Evolutionary conservation across 208 protist species (phyloP).

Genomic region (Blastocrithidia nonstop): DNA sequence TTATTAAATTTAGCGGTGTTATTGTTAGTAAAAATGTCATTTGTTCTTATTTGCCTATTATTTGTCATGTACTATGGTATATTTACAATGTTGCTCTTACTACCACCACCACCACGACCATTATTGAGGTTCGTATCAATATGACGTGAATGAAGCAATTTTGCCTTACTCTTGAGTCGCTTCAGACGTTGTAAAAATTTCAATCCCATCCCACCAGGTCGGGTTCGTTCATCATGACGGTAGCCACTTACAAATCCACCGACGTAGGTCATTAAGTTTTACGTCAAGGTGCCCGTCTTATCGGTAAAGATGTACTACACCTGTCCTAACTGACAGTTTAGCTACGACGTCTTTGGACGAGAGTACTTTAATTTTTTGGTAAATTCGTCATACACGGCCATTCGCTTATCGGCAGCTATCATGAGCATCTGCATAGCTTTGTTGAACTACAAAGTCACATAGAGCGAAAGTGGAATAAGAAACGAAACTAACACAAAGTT

Average conservation of each 20-base stretch:
- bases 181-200: slow-evolving; percentile 19
- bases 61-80: too few relatives aligned
- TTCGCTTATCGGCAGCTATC: slow-evolving; percentile 52
- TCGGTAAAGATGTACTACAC: slow-evolving; percentile 85
- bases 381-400: slow-evolving; percentile 59
- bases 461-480: slow-evolving; percentile 79
- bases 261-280: slow-evolving; percentile 82
- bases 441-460: slow-evolving; percentile 79
- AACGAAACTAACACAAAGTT: slow-evolving; percentile 76
- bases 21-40: too few relatives aligned
- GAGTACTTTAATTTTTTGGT: slow-evolving; percentile 25
- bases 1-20: too few relatives aligned
- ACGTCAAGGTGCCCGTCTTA: slow-evolving; percentile 84
- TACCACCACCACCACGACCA: too few relatives aligned
- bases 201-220: slow-evolving; percentile 43
- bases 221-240: slow-evolving; percentile 31
- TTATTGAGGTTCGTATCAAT: too few relatives aligned
- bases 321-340: slow-evolving; percentile 74
- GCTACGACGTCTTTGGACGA: slow-evolving; percentile 64
- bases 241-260: slow-evolving; percentile 24
- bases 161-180: too few relatives aligned
- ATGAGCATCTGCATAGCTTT: slow-evolving; percentile 74
- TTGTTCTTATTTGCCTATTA: too few relatives aligned
- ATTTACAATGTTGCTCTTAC: too few relatives aligned
- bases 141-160: too few relatives aligned